Base-by-base conservation (phyloP, 495 filamentous ascomycete genomes). In the Aspergillus homomorphus region DNA sequence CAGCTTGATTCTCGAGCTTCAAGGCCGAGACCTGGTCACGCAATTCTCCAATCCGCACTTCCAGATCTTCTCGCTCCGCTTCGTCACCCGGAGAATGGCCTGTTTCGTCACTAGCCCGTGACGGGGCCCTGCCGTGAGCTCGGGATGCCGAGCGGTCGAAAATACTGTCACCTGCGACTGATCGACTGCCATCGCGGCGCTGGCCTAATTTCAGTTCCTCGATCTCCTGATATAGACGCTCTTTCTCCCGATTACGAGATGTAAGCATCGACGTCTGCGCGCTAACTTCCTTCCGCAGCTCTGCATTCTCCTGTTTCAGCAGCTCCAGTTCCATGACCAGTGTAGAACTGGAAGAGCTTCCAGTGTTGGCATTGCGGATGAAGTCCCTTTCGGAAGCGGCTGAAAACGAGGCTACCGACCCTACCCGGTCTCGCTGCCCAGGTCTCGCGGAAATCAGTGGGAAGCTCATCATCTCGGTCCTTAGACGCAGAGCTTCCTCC, bases 211-310 rank as follows among this genome's bases (percentile, higher is more conserved):
- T 98, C 50, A 98, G 81, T 54, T 96, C 91, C 73, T 98, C 94
- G 45, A 97, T 98, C 67, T 98, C 94, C 59, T 96, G 90, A 66
- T 97, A 95, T 16, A 98, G 79, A 4, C 92, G 87, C 63, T 97
- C 92, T 66, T 94, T 93, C 69, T 98, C 94, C 30, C 91, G 85
- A 64, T 98, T 96, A 7, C 94, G 83, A 30, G 94, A 96, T 4
- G 95, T 97, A 8, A 98, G 84, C 93, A 98, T 98, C 0, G 92
- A 96, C 0, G 92, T 95, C 70, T 98, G 94, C 12, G 95, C 94
- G 57, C 91, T 90, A 24, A 98, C 88, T 69, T 98, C 92, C 48
- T 92, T 87, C 33, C 90, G 84, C 16, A 98, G 76, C 66, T 96
- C 92, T 14, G 91, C 90, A 64, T 97, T 98, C 67, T 98, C 94